Conservation (phyloP, 2,329 filamentous ascomycete species). For the Aspergillus novofumigatus region DNA sequence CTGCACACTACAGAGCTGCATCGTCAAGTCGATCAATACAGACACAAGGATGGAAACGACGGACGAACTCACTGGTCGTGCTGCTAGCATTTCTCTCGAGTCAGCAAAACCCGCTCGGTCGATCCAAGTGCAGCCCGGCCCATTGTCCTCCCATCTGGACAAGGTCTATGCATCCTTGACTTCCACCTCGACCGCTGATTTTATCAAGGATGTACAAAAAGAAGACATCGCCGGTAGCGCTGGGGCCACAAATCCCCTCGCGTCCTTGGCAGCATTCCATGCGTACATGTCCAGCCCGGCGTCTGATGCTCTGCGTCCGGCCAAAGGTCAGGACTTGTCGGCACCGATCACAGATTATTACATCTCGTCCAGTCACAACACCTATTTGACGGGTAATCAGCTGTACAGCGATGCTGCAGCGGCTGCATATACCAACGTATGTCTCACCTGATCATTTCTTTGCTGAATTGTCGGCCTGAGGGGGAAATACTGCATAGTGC, state of each 20-base stretch:
- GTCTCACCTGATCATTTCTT: slow-evolving; percentile 25
- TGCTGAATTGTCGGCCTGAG: neutral
- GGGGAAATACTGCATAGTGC: neutral
- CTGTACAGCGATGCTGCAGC: slow-evolving; percentile 71
- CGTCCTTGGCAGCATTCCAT: slow-evolving; percentile 43
- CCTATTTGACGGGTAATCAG: slow-evolving; percentile 84
- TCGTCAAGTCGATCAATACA: neutral
- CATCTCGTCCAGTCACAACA: slow-evolving; percentile 93
- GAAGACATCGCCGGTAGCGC: slow-evolving; percentile 7
- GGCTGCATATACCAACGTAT: slow-evolving; percentile 71
- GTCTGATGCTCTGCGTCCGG: slow-evolving; percentile 40
- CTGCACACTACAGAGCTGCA: neutral
- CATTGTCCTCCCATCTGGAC: slow-evolving; percentile 31
- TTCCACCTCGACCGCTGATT: slow-evolving; percentile 17
- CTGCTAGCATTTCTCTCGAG: slow-evolving; percentile 10
- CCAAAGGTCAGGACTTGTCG: slow-evolving; percentile 53
- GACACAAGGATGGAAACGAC: neutral
- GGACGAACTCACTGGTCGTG: neutral
- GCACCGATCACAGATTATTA: slow-evolving; percentile 83
- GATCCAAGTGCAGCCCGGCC: slow-evolving; percentile 26
- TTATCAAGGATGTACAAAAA: slow-evolving; percentile 21
- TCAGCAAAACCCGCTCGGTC: slow-evolving; percentile 1
- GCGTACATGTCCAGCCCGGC: slow-evolving; percentile 46
- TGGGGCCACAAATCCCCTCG: slow-evolving; percentile 14
- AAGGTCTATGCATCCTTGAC: slow-evolving; percentile 31